These are phyloP conservation scores for Malania oleifera DNA, from an alignment of 164 flowering plant genomes.

Conservation along the genomic window DNA sequence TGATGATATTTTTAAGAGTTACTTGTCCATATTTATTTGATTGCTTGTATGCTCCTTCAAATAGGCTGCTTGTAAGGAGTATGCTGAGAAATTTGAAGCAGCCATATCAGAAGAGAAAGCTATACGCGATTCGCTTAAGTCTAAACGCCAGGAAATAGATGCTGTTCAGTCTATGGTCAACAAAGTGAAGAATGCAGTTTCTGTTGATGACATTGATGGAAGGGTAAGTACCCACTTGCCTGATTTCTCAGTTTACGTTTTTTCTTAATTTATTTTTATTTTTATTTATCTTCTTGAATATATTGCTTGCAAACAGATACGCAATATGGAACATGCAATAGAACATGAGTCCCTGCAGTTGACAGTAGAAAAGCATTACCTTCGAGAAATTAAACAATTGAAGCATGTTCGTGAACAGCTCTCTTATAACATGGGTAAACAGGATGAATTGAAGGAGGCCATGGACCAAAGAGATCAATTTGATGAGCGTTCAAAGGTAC, in stretches of 20 bases:
- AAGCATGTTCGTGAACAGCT: constrained; percentile 53
- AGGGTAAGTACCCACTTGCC: constrained; percentile 35
- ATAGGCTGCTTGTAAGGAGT: constrained; percentile 21
- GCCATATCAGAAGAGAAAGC: constrained; percentile 51
- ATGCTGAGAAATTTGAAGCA: neutral
- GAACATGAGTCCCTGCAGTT: constrained; percentile 76
- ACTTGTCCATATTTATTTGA: constrained; percentile 1
- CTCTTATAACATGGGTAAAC: constrained; percentile 41
- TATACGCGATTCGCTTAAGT: constrained; percentile 41
- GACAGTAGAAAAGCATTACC: constrained; percentile 68
- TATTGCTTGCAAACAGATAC: constrained; percentile 40
- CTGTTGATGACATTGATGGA: constrained; percentile 64
- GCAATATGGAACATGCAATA: constrained; percentile 55
- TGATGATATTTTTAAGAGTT: constrained; percentile 4
- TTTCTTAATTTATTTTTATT: neutral
- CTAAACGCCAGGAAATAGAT: constrained; percentile 63
- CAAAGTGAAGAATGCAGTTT: constrained; percentile 54
- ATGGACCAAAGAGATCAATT: constrained; percentile 48
- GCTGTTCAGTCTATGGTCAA: constrained; percentile 49
- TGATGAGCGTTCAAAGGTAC: constrained; percentile 74
- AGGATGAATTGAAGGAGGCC: constrained; percentile 57
- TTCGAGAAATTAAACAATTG: constrained; percentile 77
- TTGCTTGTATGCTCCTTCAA: constrained; percentile 8
- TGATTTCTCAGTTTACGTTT: neutral
- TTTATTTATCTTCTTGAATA: constrained; percentile 1